Percentiles rank a stretch among this genome's conserved stretches.
Conservation (phyloP, 495 filamentous ascomycete genomes). For the Hamigera avellanea region DNA sequence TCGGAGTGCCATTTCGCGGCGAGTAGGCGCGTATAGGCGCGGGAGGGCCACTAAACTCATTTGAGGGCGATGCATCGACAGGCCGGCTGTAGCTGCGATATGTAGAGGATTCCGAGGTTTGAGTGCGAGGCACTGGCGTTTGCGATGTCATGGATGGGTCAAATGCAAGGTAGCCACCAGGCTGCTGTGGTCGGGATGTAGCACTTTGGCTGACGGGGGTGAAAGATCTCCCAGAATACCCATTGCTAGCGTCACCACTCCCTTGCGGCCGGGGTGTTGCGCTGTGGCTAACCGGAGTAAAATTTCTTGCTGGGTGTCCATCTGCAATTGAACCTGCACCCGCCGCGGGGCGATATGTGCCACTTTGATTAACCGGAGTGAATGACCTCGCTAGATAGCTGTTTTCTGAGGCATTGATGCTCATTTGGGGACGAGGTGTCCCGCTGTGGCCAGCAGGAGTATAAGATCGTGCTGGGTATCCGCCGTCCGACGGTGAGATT, state of each 20-base stretch:
- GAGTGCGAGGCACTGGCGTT: not conserved
- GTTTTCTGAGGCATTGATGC: not conserved
- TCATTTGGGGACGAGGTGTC: slow-evolving; percentile 3
- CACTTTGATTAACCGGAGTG: not conserved
- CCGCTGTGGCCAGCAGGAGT: slow-evolving; percentile 5
- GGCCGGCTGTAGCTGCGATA: not conserved
- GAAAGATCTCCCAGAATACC: not conserved
- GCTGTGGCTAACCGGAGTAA: not conserved
- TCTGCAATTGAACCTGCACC: not conserved
- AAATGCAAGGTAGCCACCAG: slow-evolving; percentile 18
- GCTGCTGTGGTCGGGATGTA: not conserved
- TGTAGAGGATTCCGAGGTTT: not conserved
- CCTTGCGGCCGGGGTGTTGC: not conserved
- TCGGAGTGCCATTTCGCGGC: not conserved
- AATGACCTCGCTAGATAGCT: too few species aligned
- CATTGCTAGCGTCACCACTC: not conserved
- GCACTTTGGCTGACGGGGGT: not conserved
- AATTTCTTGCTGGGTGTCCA: too few species aligned
- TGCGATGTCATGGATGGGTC: slow-evolving; percentile 6
- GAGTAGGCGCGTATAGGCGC: not conserved
- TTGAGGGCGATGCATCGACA: not conserved
- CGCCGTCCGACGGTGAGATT: slow-evolving; percentile 2
- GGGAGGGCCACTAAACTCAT: not conserved
- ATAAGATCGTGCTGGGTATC: slow-evolving; percentile 1
- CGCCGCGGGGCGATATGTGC: not conserved